Conservation (phyloP, 805 yeast genomes). For the Cyberlindnera nakhonratchasimensis region DNA sequence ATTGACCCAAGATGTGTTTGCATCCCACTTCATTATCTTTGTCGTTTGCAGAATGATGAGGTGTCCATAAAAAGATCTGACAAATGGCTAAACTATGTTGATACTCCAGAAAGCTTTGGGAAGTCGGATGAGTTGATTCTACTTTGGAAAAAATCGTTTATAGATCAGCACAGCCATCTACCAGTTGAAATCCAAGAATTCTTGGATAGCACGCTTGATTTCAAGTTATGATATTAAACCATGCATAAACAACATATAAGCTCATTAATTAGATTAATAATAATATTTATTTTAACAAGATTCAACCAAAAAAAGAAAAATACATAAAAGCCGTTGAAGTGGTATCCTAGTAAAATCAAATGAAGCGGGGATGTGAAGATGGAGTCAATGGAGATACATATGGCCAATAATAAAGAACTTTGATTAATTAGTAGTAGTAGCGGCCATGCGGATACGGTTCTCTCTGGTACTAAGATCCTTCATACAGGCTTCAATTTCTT, state of each 20-base stretch:
- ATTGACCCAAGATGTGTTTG: slow-evolving; percentile 1
- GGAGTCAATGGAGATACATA: not conserved
- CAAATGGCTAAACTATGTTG: not conserved
- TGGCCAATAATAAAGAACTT: not conserved
- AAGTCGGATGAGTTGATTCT: slow-evolving; percentile 8
- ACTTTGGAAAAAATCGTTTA: slow-evolving; percentile 14
- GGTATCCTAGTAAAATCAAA: no score
- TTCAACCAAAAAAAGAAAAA: no score
- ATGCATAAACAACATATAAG: no score
- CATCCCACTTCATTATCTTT: slow-evolving; percentile 1
- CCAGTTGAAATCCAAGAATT: slow-evolving; percentile 6
- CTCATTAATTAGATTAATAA: no score
- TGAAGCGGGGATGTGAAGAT: no score
- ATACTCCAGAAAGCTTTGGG: not conserved
- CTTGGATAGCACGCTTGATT: slow-evolving; percentile 1
- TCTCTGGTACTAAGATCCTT: slow-evolving; percentile 21
- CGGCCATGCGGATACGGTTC: slow-evolving; percentile 13
- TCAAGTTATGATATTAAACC: not conserved
- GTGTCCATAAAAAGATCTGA: slow-evolving; percentile 1
- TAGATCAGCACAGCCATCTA: slow-evolving; percentile 4
- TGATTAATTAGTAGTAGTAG: not conserved
- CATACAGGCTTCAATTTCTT: slow-evolving; percentile 18
- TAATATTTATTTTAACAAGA: no score
- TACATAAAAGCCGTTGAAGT: no score
- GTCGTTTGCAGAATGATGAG: not conserved